Evolutionary conservation across 495 filamentous ascomycete genomes (phyloP), one percentile per base, ranked within the genome.

Genomic region (Penicillium ochrochloron): DNA sequence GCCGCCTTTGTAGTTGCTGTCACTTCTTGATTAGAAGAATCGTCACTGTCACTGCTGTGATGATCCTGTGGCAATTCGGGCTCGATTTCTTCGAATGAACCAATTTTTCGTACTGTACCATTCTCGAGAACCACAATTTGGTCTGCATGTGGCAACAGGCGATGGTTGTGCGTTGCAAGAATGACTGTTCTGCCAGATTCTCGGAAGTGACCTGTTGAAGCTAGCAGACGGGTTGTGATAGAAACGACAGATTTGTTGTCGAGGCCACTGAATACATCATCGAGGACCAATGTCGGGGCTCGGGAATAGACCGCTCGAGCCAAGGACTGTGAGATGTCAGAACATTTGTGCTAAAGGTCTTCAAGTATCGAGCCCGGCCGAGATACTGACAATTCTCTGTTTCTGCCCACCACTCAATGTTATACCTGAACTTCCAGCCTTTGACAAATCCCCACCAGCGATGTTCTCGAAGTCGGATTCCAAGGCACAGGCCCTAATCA

Each of bases 401-500:
- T 64, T 64, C 50, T 66, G 92, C 5, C 92, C 92, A 42, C 92
- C 92, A 50, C 90, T 93, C 5, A 95, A 84, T 3, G 90, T 92
- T 68, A 93, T 91, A 27, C 92, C 92, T 25, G 89, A 82, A 69
- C 93, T 92, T 14, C 92, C 92, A 70, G 94, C 90, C 73, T 92
- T 88, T 0, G 90, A 93, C 63, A 81, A 65, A 64, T 95, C 92
- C 14, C 90, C 86, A 66, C 86, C 82, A 0, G 89, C 31, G 3
- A 74, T 50, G 17, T 57, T 39, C 10, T 65, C 48, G 10, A 67
- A 46, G 21, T 64, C 65, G 11, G 10, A 4, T 4, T 60, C 42
- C 73, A 64, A 48, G 14, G 69, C 73, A 57, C 76, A 78, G 0
- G 72, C 66, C 37, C 68, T 52, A 15, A 76, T 31, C 19, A 75